Conservation (phyloP, 1,139 yeast genomes). For the Eremothecium sinecaudum region DNA sequence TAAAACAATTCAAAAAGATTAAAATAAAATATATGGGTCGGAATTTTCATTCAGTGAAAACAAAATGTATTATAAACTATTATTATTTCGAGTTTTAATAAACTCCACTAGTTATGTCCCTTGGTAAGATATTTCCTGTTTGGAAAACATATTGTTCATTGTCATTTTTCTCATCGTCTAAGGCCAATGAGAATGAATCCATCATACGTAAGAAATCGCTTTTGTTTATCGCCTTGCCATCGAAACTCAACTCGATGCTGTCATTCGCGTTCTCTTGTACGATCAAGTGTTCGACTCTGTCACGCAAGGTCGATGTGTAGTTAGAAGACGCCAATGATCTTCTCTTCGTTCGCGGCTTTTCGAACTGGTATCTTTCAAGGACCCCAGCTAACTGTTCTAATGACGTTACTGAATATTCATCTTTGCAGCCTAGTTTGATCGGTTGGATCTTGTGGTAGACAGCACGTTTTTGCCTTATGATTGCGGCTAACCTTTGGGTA, state of each 20-base stretch:
- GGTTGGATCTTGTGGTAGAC: slow-evolving; percentile 6
- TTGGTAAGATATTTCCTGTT: slow-evolving; percentile 10
- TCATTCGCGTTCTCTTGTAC: slow-evolving; percentile 17
- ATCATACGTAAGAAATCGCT: slow-evolving; percentile 35
- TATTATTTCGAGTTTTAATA: neutral
- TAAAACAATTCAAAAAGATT: slow-evolving; percentile 2
- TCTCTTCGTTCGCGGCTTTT: slow-evolving; percentile 1
- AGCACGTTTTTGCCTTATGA: slow-evolving; percentile 5
- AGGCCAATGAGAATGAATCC: slow-evolving; percentile 30
- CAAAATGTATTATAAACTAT: neutral
- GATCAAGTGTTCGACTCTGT: slow-evolving; percentile 8
- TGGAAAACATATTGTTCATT: slow-evolving; percentile 8
- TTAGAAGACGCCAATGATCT: slow-evolving; percentile 5
- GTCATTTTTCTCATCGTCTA: slow-evolving; percentile 23
- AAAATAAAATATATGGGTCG: neutral
- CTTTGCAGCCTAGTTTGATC: slow-evolving; percentile 7
- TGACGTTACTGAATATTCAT: slow-evolving; percentile 6
- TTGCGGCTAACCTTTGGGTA: slow-evolving; percentile 1
- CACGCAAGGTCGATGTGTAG: slow-evolving; percentile 2
- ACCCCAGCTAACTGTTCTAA: slow-evolving; percentile 7
- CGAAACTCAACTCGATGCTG: slow-evolving; percentile 34
- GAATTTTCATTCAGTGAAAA: too few relatives aligned
- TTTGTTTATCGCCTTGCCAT: slow-evolving; percentile 36
- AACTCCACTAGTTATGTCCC: slow-evolving; percentile 10
- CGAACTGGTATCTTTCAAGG: slow-evolving; percentile 4